Conservation (phyloP, 2,329 filamentous ascomycete genomes). For the Monilinia vaccinii-corymbosi region DNA sequence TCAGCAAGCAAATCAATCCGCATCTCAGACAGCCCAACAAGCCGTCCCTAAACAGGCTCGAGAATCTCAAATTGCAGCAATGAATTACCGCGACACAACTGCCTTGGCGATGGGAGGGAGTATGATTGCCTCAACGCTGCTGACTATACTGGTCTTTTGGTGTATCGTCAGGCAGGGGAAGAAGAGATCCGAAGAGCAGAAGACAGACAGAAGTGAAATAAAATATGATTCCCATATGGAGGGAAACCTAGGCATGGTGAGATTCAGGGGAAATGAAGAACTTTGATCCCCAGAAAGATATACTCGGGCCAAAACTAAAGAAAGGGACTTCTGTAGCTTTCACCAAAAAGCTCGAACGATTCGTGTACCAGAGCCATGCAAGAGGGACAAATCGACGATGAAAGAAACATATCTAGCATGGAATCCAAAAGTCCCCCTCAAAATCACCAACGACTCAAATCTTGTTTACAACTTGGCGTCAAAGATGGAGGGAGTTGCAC, state of each 20-base stretch:
- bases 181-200: slow-evolving; percentile 6
- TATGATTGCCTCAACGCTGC: slow-evolving; percentile 35
- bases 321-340: neutral
- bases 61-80: slow-evolving; percentile 31
- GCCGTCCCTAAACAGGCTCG: slow-evolving; percentile 16
- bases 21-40: slow-evolving; percentile 20
- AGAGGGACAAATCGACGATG: neutral
- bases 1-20: slow-evolving; percentile 19
- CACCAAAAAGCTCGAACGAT: too few relatives aligned
- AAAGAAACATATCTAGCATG: slow-evolving; percentile 20
- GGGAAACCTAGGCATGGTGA: neutral
- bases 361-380: neutral
- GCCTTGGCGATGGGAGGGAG: slow-evolving; percentile 36
- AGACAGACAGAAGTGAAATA: neutral
- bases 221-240: neutral
- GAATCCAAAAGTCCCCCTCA: slow-evolving; percentile 22
- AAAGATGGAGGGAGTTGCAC: slow-evolving; percentile 20
- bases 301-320: neutral
- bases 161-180: slow-evolving; percentile 30
- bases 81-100: slow-evolving; percentile 35
- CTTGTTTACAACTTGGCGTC: slow-evolving; percentile 18
- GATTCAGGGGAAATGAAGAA: neutral
- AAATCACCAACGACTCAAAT: slow-evolving; percentile 19
- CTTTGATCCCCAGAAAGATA: neutral
- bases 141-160: slow-evolving; percentile 33